Percentiles rank a stretch among this genome's conserved stretches.
Evolutionary conservation across 1,139 yeast genomes (phyloP).

Genomic region (Suhomyces atakaporum): DNA sequence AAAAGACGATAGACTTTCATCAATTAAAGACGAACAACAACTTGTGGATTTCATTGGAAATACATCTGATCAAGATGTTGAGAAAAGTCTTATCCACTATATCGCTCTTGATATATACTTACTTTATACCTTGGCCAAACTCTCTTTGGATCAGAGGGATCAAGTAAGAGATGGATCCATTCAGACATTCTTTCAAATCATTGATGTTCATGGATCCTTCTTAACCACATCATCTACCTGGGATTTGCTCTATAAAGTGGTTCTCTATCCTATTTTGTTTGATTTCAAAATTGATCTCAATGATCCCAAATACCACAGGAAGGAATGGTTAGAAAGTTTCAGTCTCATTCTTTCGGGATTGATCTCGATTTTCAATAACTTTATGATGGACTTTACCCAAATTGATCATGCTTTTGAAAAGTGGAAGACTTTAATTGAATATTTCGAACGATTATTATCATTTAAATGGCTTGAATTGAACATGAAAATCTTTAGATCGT

Average conservation of each 20-base stretch:
- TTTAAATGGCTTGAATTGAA: conserved; percentile 51
- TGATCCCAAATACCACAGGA: conserved; percentile 18
- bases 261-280: conserved; percentile 38
- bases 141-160: conserved; percentile 64
- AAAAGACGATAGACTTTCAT: neutral
- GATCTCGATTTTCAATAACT: conserved; percentile 50
- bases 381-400: conserved; percentile 33
- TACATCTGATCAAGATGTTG: conserved; percentile 2
- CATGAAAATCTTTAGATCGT: conserved; percentile 52
- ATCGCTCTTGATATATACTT: conserved; percentile 63
- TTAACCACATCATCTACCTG: conserved; percentile 53
- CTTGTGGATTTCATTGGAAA: conserved; percentile 12
- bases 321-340: conserved; percentile 60
- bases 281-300: conserved; percentile 19
- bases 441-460: conserved; percentile 40
- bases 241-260: conserved; percentile 55
- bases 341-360: conserved; percentile 61
- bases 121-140: conserved; percentile 58
- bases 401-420: conserved; percentile 18
- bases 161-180: conserved; percentile 89
- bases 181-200: conserved; percentile 81
- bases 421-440: conserved; percentile 56
- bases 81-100: conserved; percentile 23
- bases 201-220: conserved; percentile 71
- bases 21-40: conserved; percentile 20